Conservation (phyloP, 352 stramenopile species). For the Globisporangium echinulatum region DNA sequence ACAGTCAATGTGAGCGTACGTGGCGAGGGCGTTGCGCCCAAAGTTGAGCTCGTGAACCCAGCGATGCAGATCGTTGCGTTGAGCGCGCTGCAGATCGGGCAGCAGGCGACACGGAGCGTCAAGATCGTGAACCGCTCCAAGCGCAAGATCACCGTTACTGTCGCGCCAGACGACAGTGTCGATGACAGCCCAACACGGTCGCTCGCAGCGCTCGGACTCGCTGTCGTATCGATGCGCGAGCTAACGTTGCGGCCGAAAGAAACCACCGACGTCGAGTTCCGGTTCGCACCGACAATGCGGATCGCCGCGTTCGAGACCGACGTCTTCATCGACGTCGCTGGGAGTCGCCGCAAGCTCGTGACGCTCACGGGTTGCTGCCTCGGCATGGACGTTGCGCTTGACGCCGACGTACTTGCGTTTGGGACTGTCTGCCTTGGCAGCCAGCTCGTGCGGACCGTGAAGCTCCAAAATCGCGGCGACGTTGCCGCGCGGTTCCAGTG, state of each 20-base stretch:
- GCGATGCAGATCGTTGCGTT: conserved; percentile 81
- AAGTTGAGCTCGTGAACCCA: conserved; percentile 86
- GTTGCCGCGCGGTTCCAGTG: conserved; percentile 86
- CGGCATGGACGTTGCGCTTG: conserved; percentile 88
- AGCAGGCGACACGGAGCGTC: conserved; percentile 60
- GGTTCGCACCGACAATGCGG: conserved; percentile 65
- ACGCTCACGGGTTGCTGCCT: conserved; percentile 81
- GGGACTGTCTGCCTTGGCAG: conserved; percentile 86
- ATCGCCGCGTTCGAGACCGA: conserved; percentile 59
- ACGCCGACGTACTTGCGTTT: conserved; percentile 87
- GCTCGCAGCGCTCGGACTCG: conserved; percentile 45
- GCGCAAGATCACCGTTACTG: conserved; percentile 53
- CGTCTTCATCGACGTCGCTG: conserved; percentile 54
- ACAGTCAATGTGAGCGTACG: conserved; percentile 68
- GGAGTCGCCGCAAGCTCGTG: conserved; percentile 67
- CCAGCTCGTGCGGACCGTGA: conserved; percentile 75
- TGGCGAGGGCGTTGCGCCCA: conserved; percentile 69
- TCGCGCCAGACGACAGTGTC: conserved; percentile 4
- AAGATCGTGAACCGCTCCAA: conserved; percentile 86
- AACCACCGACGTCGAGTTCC: conserved; percentile 63
- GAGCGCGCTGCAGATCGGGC: conserved; percentile 77
- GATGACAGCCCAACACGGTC: conserved; percentile 10
- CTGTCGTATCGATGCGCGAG: conserved; percentile 56
- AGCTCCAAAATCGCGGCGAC: conserved; percentile 89
- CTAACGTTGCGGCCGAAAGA: conserved; percentile 74